Evolutionary conservation across 257 asterid species (phyloP), one percentile per base, ranked within the genome.

Genomic region (Forsythia suspensa): DNA sequence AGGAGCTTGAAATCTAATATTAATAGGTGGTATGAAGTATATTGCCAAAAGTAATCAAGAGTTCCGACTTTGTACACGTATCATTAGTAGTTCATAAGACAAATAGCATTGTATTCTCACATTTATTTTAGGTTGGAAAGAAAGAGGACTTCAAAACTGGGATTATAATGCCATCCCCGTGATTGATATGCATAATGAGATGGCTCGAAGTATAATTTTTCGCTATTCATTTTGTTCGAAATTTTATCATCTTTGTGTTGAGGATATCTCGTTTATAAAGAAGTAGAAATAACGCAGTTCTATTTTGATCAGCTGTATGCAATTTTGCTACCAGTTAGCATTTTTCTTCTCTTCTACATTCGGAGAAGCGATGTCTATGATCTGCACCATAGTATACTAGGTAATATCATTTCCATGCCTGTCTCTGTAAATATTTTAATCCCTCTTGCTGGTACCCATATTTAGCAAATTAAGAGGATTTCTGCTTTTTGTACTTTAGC

Each of bases 291-390:
- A 55, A 73, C 29, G 9, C 66, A 5, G 18, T 78, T 80, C 59
- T 61, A 41, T 36, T 16, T 70, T 83, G 80, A 80, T 52, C 83
- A 94, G 98, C 0, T 92, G 34, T 92, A 92, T 83, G 92, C 98
- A 71, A 79, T 90, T 71, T 68, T 92, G 86, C 82, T 94, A 88
- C 97, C 98, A 8, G 87, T 94, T 29, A 77, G 71, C 38, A 82
- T 94, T 82, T 94, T 92, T 77, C 5, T 88, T 51, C 82, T 94
- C 81, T 83, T 89, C 77, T 94, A 94, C 84, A 71, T 89, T 57
- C 91, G 94, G 59, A 84, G 98, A 81, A 89, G 73, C 67, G 93
- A 92, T 42, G 91, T 92, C 74, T 90, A 94, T 79, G 98, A 94
- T 87, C 90, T 94, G 74, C 98, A 94, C 79, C 88, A 90, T 75